Evolutionary conservation across 345 rosid species (phyloP).

Genomic region (Salix arbutifolia): DNA sequence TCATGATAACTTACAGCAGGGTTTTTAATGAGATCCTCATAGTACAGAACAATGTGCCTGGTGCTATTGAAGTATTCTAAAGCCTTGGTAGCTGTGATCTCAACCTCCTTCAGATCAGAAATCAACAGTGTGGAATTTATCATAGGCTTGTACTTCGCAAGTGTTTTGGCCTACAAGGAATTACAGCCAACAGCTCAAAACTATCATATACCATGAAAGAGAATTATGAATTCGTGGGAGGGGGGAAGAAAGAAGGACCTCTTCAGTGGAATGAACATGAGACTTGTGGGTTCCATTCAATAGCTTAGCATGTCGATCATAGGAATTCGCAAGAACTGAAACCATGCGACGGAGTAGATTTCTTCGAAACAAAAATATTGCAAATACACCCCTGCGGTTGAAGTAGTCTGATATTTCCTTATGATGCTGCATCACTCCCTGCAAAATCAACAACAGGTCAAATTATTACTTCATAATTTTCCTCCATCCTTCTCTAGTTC

Average conservation of each 20-base stretch:
- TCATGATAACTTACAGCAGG: slow-evolving; percentile 39
- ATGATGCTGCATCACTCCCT: slow-evolving; percentile 82
- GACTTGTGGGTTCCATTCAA: slow-evolving; percentile 95
- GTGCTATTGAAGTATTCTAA: slow-evolving; percentile 65
- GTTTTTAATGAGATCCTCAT: slow-evolving; percentile 72
- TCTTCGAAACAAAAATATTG: slow-evolving; percentile 68
- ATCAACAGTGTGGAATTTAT: slow-evolving; percentile 67
- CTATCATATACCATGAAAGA: not conserved
- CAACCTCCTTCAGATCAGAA: slow-evolving; percentile 55
- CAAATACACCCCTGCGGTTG: slow-evolving; percentile 73
- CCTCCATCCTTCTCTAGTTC: not conserved
- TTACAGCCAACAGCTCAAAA: slow-evolving; percentile 12
- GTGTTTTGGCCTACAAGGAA: slow-evolving; percentile 60
- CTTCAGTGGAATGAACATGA: slow-evolving; percentile 89
- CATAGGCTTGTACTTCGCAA: slow-evolving; percentile 72
- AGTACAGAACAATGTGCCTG: slow-evolving; percentile 66
- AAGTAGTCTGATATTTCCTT: slow-evolving; percentile 65
- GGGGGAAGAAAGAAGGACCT: slow-evolving; percentile 41
- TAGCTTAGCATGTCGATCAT: slow-evolving; percentile 76
- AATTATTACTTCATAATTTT: not conserved
- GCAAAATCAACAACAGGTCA: slow-evolving; percentile 12
- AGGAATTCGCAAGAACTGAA: slow-evolving; percentile 77
- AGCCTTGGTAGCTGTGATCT: slow-evolving; percentile 51
- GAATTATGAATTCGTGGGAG: not conserved
- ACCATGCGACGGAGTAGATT: slow-evolving; percentile 82